Evolutionary conservation across 2,329 filamentous ascomycete species (phyloP).

Genomic region (Fusarium virguliforme): DNA sequence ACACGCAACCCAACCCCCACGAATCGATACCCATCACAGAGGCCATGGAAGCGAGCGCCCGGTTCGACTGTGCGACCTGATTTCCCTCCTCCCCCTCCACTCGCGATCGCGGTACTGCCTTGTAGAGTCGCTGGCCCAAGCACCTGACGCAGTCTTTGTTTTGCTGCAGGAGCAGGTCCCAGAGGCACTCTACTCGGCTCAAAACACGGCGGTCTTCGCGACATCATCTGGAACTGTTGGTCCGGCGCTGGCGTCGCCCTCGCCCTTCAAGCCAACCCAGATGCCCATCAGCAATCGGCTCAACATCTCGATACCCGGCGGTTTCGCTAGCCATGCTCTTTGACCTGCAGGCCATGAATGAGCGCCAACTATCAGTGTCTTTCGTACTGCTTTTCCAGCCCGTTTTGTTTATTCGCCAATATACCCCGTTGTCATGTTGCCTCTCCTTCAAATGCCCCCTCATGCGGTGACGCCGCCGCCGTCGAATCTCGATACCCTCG

Average conservation of each 20-base stretch:
- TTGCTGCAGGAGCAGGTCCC: constrained; percentile 6
- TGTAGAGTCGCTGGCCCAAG: constrained; percentile 17
- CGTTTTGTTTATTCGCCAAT: constrained; percentile 45
- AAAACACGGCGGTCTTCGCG: constrained; percentile 26
- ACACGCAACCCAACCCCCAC: constrained; percentile 14
- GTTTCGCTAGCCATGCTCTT: constrained; percentile 55
- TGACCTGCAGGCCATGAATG: constrained; percentile 63
- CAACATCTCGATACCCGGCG: constrained; percentile 41
- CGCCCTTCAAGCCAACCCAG: constrained; percentile 53
- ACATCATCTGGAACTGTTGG: constrained; percentile 24
- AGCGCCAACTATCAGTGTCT: constrained; percentile 48
- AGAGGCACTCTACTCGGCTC: constrained; percentile 17
- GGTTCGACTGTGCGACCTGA: constrained; percentile 36
- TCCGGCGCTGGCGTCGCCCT: constrained; percentile 47
- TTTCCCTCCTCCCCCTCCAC: constrained; percentile 25
- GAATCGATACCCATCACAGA: constrained; percentile 21
- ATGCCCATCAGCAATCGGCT: constrained; percentile 58
- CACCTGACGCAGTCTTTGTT: constrained; percentile 15
- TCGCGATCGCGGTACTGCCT: constrained; percentile 37
- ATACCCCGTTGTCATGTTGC: constrained; percentile 62
- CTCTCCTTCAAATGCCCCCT: constrained; percentile 68
- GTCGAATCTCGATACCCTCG: constrained; percentile 58
- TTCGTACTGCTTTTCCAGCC: constrained; percentile 50
- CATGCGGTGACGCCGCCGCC: constrained; percentile 64
- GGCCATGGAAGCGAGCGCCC: constrained; percentile 36